Conservation (phyloP, 1,284 basidiomycete genomes). For the Golubevia pallescens region DNA sequence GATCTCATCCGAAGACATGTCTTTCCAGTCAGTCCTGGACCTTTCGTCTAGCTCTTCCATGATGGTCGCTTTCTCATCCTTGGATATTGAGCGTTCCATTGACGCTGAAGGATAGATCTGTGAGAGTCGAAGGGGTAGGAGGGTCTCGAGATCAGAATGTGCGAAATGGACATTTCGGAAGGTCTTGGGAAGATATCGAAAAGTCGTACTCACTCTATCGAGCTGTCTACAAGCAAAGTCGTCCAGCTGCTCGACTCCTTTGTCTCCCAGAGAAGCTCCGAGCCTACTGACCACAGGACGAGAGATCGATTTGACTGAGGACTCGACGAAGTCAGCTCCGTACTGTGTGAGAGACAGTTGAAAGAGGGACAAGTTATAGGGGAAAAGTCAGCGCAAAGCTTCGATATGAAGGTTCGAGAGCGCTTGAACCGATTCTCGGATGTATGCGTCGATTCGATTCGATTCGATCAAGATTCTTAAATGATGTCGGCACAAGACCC, state of each 20-base stretch:
- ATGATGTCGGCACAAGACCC: too few relatives aligned
- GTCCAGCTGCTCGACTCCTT: constrained; percentile 73
- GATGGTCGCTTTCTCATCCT: constrained; percentile 39
- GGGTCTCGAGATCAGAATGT: too few relatives aligned
- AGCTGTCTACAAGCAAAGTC: constrained; percentile 85
- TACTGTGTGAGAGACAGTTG: too few relatives aligned
- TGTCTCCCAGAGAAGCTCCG: constrained; percentile 67
- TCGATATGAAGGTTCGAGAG: too few relatives aligned
- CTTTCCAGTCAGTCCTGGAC: constrained; percentile 38
- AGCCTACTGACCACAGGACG: constrained; percentile 82
- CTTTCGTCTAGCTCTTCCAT: constrained; percentile 37
- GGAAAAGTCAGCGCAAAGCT: too few relatives aligned
- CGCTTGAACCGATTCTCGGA: too few relatives aligned
- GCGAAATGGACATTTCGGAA: too few relatives aligned
- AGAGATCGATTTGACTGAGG: constrained; percentile 80
- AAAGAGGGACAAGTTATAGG: too few relatives aligned
- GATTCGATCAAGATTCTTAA: too few relatives aligned
- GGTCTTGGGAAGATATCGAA: too few relatives aligned
- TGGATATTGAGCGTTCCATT: constrained; percentile 20
- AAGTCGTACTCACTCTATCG: constrained; percentile 75
- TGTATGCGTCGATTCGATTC: too few relatives aligned
- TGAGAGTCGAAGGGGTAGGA: background rate
- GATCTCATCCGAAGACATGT: constrained; percentile 38
- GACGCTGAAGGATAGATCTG: constrained; percentile 23
- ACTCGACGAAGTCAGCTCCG: constrained; percentile 85